Evolutionary conservation across 352 stramenopile genomes (phyloP), one percentile per base, ranked within the genome.

Genomic region (Globisporangium nagaii): DNA sequence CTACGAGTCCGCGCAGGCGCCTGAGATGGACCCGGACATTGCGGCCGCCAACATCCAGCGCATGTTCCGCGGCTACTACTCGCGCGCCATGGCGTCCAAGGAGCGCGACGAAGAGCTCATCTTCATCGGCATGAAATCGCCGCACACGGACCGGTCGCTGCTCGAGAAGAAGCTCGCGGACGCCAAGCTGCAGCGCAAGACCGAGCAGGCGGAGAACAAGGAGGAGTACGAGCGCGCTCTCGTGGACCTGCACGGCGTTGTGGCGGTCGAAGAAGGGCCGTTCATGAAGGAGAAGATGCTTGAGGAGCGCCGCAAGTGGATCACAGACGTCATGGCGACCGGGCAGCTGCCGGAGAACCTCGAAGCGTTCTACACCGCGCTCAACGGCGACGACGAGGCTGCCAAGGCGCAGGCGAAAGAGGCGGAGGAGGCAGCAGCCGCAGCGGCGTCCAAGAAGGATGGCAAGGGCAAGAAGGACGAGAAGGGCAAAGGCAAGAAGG

Each of bases 81-180:
- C 73, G 15, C 83, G 91, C 15, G 75, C 70, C 22, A 69, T 66
- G 27, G 86, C 86, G 12, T 48, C 62, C 27, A 60, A 76, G 2
- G 87, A 95, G 49, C 84, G 84, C 15, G 79, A 96, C 55, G 74
- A 86, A 19, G 79, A 94, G 69, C 75, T 96, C 22, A 58, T 97
- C 28, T 98, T 98, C 47, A 93, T 98, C 52, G 94, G 94, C 30
- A 97, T 98, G 91, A 95, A 90, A 59, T 69, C 83, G 10, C 76
- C 79, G 7, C 56, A 60, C 20, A 70, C 69, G 5, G 68, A 84
- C 65, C 70, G 75, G 11, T 79, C 84, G 22, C 58, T 68, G 30
- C 63, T 97, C 3, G 76, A 96, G 56, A 80, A 76, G 46, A 73
- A 89, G 43, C 66, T 98, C 4, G 64, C 77, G 0, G 69, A 95